Percentiles rank a stretch among this genome's conserved stretches.
Conservation (phyloP, 2,329 filamentous ascomycete genomes). For the Cryphonectria nitschkei region DNA sequence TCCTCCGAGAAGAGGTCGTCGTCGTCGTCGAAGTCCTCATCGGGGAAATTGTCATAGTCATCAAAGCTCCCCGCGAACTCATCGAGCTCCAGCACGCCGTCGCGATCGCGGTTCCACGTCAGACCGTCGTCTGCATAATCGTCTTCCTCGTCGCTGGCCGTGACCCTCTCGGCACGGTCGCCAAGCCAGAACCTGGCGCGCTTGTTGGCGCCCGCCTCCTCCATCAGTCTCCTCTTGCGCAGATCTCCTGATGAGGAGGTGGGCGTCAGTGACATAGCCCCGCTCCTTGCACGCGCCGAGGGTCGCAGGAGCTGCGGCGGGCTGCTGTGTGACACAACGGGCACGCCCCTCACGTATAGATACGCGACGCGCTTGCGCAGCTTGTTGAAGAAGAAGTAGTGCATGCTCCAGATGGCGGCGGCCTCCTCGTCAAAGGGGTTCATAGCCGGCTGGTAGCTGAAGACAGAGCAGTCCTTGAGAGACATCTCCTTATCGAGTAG, state of each 20-base stretch:
- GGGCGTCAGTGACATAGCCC: constrained; percentile 36
- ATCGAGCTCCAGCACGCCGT: constrained; percentile 61
- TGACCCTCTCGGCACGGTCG: constrained; percentile 58
- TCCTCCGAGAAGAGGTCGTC: constrained; percentile 36
- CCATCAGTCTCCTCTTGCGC: constrained; percentile 36
- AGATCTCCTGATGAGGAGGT: constrained; percentile 33
- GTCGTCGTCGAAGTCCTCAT: constrained; percentile 46
- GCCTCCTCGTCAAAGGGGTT: constrained; percentile 93
- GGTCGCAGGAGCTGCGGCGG: constrained; percentile 48
- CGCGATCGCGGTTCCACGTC: constrained; percentile 61
- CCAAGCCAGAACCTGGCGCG: constrained; percentile 89
- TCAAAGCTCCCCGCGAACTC: constrained; percentile 51
- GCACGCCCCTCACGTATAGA: constrained; percentile 88
- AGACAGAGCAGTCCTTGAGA: constrained; percentile 84
- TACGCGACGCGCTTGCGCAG: constrained; percentile 90
- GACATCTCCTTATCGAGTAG: constrained; percentile 94
- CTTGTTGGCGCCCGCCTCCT: constrained; percentile 66
- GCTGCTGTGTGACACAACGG: constrained; percentile 68
- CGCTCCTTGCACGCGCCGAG: constrained; percentile 34
- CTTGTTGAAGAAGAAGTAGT: constrained; percentile 99
- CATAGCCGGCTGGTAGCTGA: constrained; percentile 85
- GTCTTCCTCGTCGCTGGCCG: constrained; percentile 51
- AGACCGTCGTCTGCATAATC: constrained; percentile 54
- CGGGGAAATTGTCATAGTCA: constrained; percentile 44
- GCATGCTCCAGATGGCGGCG: constrained; percentile 89